A percentile compares a stretch with the other conserved stretches of the same genome.
These are phyloP conservation scores for Zymoseptoria pseudotritici DNA, from an alignment of 2,329 filamentous ascomycete species.

Conservation along the genomic window DNA sequence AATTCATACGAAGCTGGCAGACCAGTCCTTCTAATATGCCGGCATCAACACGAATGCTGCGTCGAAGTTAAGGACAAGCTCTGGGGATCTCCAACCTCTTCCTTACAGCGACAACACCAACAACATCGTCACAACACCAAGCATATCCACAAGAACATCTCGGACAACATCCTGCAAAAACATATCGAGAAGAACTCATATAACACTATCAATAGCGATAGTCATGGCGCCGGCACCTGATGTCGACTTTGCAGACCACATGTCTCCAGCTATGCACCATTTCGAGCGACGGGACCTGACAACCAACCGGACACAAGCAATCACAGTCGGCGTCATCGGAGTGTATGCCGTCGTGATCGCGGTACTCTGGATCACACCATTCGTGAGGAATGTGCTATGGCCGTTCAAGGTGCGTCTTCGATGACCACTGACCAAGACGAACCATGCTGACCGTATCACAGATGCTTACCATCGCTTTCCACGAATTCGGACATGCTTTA, in stretches of 20 bases:
- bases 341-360: constrained; percentile 68
- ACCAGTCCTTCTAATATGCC: background rate
- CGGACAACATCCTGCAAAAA: background rate
- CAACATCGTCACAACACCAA: background rate
- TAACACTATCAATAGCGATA: too few relatives aligned
- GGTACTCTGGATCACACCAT: constrained; percentile 71
- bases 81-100: background rate
- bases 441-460: constrained; percentile 24
- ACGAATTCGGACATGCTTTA: constrained; percentile 71
- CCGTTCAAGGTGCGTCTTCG: constrained; percentile 59
- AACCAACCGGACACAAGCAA: constrained; percentile 60
- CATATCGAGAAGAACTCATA: too few relatives aligned
- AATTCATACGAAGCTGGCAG: too few relatives aligned
- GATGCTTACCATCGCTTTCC: constrained; percentile 80
- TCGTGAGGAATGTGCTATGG: constrained; percentile 67
- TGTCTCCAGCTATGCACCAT: background rate
- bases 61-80: background rate
- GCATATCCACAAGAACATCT: background rate
- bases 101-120: background rate
- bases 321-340: constrained; percentile 64
- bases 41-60: background rate
- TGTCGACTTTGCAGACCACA: background rate
- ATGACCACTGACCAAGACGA: constrained; percentile 1
- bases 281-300: constrained; percentile 49
- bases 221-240: background rate